Evolutionary conservation across 2,329 filamentous ascomycete species (phyloP), one percentile per base, ranked within the genome.

Genomic region (Neoascochyta sp.): DNA sequence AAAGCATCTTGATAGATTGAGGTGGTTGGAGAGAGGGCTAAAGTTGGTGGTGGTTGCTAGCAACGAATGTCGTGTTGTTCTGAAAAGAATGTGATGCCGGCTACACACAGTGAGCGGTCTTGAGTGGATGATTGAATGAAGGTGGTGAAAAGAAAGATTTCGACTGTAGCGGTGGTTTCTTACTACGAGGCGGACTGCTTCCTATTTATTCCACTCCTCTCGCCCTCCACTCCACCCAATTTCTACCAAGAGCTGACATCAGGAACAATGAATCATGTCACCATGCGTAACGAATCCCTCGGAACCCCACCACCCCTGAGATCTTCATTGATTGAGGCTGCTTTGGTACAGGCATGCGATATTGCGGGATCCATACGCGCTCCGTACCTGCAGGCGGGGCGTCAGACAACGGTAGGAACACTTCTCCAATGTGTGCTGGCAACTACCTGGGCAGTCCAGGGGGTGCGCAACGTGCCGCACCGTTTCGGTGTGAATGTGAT

Each of bases 81-180:
- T 34, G 39, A 43, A 57, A 57, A 49, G 53, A 57, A 31, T 47
- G 53, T 56, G 47, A 34, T 45, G 49, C 53, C 53, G 39, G 47
- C 52, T 54, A 49, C 50, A 54, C 50, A 44, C 50, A 42, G 48
- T 54, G 50, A 52, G 54, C 48, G 40, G 53, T 53, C 49, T 47
- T 41, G 23, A 37, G 24, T n/a, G n/a, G n/a, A n/a, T 19, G 41
- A 52, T 47, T 33, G 44, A 53, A 56, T 34, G 47, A 49, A 47
- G 23, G 38, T 48, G 20, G 36, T 22, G 36, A 41, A 55, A 50
- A 42, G 51, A 53, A 45, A 34, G 52, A 42, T 53, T 39, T 48
- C 48, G 47, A 47, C 39, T 49, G 44, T 44, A 47, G 50, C 48
- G 49, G 50, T 54, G 42, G 36, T 38, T 17, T 16, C 36, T 20